phyloP scores from a whole-genome alignment of 2,329 filamentous ascomycete species.

The Venturia oleaginea region DNA sequence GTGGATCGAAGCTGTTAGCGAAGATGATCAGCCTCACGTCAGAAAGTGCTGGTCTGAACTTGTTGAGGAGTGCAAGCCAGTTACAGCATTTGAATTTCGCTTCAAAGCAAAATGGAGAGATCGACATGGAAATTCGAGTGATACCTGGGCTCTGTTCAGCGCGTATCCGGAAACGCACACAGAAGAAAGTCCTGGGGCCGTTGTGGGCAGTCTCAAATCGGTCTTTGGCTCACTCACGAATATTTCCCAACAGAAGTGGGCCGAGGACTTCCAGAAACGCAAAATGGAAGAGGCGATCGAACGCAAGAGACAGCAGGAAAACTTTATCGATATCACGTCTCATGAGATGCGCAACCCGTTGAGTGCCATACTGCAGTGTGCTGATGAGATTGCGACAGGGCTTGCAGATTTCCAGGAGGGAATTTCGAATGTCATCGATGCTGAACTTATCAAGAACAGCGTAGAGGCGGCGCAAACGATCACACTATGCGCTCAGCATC shows the following conservation, averaged over 20 bases:
- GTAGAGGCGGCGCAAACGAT: slow-evolving; percentile 72
- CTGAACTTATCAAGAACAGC: slow-evolving; percentile 47
- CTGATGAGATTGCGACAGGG: slow-evolving; percentile 59
- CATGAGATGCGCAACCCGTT: slow-evolving; percentile 72
- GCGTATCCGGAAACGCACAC: slow-evolving; percentile 54
- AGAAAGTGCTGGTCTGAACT: slow-evolving; percentile 54
- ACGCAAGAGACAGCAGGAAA: slow-evolving; percentile 70
- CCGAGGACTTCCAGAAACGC: slow-evolving; percentile 68
- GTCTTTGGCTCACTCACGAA: slow-evolving; percentile 78
- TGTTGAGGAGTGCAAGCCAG: slow-evolving; percentile 50
- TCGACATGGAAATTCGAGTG: slow-evolving; percentile 48
- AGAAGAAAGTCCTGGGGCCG: slow-evolving; percentile 4
- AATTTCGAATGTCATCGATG: slow-evolving; percentile 37
- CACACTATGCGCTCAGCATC: slow-evolving; percentile 66
- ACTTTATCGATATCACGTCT: slow-evolving; percentile 71
- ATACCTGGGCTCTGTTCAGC: slow-evolving; percentile 71
- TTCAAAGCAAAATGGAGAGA: slow-evolving; percentile 61
- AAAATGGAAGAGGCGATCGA: slow-evolving; percentile 74
- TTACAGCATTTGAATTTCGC: slow-evolving; percentile 60
- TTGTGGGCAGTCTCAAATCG: slow-evolving; percentile 46
- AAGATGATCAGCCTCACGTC: slow-evolving; percentile 54
- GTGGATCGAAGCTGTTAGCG: slow-evolving; percentile 65
- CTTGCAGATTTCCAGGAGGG: slow-evolving; percentile 36
- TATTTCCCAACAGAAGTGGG: slow-evolving; percentile 78
- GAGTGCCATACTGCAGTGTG: slow-evolving; percentile 65